These are phyloP conservation scores for Gossypioides kirkii DNA, from an alignment of 345 rosid species.

Conservation along the genomic window DNA sequence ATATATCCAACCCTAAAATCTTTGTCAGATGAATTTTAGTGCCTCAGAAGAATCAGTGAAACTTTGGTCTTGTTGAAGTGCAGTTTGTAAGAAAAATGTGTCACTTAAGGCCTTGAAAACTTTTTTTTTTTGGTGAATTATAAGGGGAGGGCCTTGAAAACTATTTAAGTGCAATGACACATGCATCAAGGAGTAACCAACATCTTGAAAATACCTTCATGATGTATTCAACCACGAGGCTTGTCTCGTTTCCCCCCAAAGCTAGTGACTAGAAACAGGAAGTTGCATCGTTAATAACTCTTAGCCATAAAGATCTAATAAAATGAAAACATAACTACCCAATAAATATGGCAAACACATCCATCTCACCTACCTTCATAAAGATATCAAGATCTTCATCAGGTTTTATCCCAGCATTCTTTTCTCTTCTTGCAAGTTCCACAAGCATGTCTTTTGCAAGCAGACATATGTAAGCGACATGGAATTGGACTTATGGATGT, in stretches of 20 bases:
- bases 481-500: conserved; percentile 7
- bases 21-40: conserved; percentile 58
- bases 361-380: conserved; percentile 63
- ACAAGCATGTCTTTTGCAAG: conserved; percentile 68
- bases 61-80: background rate
- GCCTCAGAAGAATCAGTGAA: conserved; percentile 29
- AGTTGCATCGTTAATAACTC: background rate
- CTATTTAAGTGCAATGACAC: background rate
- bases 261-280: conserved; percentile 61
- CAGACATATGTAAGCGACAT: conserved; percentile 21
- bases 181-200: conserved; percentile 9
- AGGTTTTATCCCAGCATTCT: conserved; percentile 84
- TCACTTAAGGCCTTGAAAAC: background rate
- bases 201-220: conserved; percentile 72
- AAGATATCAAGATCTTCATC: conserved; percentile 98
- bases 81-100: background rate
- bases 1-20: conserved; percentile 96
- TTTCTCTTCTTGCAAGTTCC: conserved; percentile 94
- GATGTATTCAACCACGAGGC: conserved; percentile 80
- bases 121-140: no score
- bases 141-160: no score
- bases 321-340: background rate
- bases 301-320: background rate
- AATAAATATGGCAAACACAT: background rate
- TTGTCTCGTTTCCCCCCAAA: conserved; percentile 80